Conservation (phyloP, 805 yeast species). For the Kodamaea fukazawae region DNA sequence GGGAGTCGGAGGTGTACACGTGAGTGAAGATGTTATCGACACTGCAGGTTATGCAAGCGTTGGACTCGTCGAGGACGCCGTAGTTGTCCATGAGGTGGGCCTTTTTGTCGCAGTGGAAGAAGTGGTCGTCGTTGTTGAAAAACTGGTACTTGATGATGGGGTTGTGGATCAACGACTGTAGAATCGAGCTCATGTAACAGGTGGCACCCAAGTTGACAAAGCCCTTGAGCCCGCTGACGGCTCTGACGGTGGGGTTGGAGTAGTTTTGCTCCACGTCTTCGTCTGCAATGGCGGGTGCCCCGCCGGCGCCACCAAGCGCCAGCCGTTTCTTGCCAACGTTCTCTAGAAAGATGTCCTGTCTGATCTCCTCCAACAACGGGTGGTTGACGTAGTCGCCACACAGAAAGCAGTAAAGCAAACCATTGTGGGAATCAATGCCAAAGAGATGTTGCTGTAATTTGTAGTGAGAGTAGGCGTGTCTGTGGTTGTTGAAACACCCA, state of each 20-base stretch:
- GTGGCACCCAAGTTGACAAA: conserved; percentile 95
- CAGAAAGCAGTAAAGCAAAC: conserved; percentile 72
- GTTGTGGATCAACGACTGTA: conserved; percentile 87
- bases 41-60: conserved; percentile 78
- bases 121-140: conserved; percentile 66
- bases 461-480: conserved; percentile 34
- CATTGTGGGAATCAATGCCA: conserved; percentile 62
- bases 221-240: conserved; percentile 81
- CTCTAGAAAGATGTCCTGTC: conserved; percentile 27
- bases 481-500: conserved; percentile 56
- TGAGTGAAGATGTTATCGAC: conserved; percentile 74
- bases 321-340: conserved; percentile 1
- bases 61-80: conserved; percentile 24
- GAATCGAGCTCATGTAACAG: conserved; percentile 91
- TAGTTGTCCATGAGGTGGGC: conserved; percentile 11
- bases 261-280: conserved; percentile 13
- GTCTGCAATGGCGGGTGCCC: background rate
- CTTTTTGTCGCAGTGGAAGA: conserved; percentile 45
- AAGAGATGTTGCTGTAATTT: conserved; percentile 34
- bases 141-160: conserved; percentile 80
- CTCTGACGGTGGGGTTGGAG: conserved; percentile 46
- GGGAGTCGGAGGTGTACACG: conserved; percentile 62
- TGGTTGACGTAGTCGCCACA: conserved; percentile 74
- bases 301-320: background rate
- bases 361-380: conserved; percentile 50